Evolutionary conservation across 495 filamentous ascomycete species (phyloP).

Genomic region (Hypoxylon perforatum): DNA sequence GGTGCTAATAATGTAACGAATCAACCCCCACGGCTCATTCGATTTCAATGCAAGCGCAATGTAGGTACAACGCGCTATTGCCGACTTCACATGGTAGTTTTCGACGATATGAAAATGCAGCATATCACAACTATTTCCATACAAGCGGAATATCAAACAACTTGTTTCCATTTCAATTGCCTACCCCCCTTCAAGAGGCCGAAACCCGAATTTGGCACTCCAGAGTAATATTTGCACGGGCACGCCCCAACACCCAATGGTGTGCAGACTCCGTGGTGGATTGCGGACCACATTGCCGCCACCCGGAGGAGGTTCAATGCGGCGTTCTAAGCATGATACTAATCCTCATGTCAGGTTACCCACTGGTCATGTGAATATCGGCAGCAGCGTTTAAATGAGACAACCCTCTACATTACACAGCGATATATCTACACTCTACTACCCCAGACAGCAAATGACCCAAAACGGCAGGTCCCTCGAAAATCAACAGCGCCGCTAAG

Average conservation of each 20-base stretch:
- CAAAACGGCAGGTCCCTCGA: slow-evolving; percentile 31
- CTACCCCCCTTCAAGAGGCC: slow-evolving; percentile 2
- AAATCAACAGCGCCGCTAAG: slow-evolving; percentile 17
- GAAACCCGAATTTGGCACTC: slow-evolving; percentile 12
- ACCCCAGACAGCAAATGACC: slow-evolving; percentile 14
- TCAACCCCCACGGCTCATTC: slow-evolving; percentile 18
- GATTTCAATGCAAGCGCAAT: slow-evolving; percentile 25
- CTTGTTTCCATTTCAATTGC: slow-evolving; percentile 7
- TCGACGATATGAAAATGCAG: slow-evolving; percentile 14
- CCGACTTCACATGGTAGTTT: slow-evolving; percentile 10
- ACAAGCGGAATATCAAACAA: slow-evolving; percentile 12
- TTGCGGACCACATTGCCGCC: not conserved
- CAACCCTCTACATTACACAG: slow-evolving; percentile 18
- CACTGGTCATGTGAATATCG: slow-evolving; percentile 32
- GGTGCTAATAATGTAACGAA: slow-evolving; percentile 9
- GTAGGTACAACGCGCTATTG: slow-evolving; percentile 25
- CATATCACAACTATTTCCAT: slow-evolving; percentile 10
- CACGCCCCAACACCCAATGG: not conserved
- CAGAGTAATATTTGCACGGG: not conserved
- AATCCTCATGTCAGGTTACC: slow-evolving; percentile 5
- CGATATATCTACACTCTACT: slow-evolving; percentile 18
- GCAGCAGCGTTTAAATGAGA: slow-evolving; percentile 16
- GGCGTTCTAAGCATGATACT: slow-evolving; percentile 1
- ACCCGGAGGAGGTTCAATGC: slow-evolving; percentile 8
- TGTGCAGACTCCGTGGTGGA: not conserved